Evolutionary conservation across 2,329 filamentous ascomycete species (phyloP).

Genomic region (Penicillium sp.): DNA sequence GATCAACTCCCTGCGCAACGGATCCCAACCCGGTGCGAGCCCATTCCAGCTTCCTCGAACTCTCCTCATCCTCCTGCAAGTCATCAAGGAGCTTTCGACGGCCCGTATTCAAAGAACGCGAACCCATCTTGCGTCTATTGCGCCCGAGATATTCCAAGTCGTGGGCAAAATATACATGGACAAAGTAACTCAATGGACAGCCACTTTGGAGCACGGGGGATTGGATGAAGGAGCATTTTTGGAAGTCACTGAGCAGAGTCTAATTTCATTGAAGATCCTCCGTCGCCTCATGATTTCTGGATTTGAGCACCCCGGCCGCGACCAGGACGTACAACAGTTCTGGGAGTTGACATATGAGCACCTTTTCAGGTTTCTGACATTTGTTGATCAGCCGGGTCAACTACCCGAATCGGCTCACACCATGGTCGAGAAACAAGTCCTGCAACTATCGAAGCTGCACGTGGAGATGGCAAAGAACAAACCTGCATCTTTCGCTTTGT

Average conservation of each 20-base stretch:
- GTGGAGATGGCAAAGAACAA: conserved; percentile 81
- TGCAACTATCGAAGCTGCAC: conserved; percentile 92
- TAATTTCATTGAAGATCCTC: conserved; percentile 78
- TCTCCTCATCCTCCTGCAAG: conserved; percentile 77
- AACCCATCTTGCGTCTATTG: conserved; percentile 74
- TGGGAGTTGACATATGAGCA: conserved; percentile 80
- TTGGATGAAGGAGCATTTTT: conserved; percentile 64
- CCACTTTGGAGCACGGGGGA: conserved; percentile 61
- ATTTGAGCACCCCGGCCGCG: conserved; percentile 82
- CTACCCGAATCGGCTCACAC: conserved; percentile 59
- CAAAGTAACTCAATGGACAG: conserved; percentile 71
- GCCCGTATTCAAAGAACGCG: conserved; percentile 76
- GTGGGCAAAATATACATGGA: conserved; percentile 77
- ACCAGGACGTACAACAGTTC: conserved; percentile 74
- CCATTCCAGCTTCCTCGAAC: conserved; percentile 71
- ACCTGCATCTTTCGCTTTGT: conserved; percentile 78
- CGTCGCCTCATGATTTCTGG: conserved; percentile 78
- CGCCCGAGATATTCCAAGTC: conserved; percentile 82
- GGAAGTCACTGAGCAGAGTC: conserved; percentile 73
- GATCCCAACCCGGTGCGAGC: conserved; percentile 57
- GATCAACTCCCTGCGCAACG: conserved; percentile 66
- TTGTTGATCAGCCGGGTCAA: conserved; percentile 63
- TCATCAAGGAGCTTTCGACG: conserved; percentile 88
- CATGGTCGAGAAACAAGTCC: conserved; percentile 78
- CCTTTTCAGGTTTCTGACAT: conserved; percentile 73